A percentile compares a stretch with the other conserved stretches of the same genome.
Conservation (phyloP, 2,329 filamentous ascomycete species). For the Nectriaceae sp. region DNA sequence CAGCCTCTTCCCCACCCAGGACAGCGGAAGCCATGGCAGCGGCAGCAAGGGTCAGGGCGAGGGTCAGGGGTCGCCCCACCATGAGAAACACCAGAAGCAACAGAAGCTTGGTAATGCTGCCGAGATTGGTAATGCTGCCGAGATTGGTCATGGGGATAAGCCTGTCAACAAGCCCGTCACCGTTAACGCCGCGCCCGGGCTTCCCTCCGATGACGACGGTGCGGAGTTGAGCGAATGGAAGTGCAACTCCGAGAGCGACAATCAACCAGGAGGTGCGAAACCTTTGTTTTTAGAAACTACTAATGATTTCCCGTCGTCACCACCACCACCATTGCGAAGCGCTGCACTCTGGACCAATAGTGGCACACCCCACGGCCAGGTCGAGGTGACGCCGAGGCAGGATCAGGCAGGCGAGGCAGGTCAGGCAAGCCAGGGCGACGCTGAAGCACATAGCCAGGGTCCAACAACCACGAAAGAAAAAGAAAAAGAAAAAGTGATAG, state of each 20-base stretch:
- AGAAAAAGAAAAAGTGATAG: constrained; percentile 1
- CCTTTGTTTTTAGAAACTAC: neutral
- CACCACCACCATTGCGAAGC: neutral
- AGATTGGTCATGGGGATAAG: neutral
- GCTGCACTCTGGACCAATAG: neutral
- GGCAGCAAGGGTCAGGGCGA: neutral
- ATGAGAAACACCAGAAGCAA: too few relatives aligned
- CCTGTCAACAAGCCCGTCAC: neutral
- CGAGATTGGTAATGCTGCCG: neutral
- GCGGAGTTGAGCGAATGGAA: constrained; percentile 1
- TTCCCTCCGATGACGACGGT: constrained; percentile 21
- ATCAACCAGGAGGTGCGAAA: neutral
- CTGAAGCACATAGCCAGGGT: too few relatives aligned
- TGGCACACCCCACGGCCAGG: neutral
- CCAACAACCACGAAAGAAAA: too few relatives aligned
- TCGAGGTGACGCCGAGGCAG: neutral
- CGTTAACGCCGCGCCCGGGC: constrained; percentile 10
- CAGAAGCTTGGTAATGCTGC: neutral
- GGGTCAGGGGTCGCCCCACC: constrained; percentile 9
- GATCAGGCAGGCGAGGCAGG: neutral
- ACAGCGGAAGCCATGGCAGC: neutral
- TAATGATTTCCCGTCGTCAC: neutral
- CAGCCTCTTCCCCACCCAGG: constrained; percentile 45
- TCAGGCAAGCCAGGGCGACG: neutral
- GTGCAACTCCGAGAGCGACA: constrained; percentile 5